Evolutionary conservation across 129 eudicot genomes (phyloP).

Genomic region (Sambucus nigra): DNA sequence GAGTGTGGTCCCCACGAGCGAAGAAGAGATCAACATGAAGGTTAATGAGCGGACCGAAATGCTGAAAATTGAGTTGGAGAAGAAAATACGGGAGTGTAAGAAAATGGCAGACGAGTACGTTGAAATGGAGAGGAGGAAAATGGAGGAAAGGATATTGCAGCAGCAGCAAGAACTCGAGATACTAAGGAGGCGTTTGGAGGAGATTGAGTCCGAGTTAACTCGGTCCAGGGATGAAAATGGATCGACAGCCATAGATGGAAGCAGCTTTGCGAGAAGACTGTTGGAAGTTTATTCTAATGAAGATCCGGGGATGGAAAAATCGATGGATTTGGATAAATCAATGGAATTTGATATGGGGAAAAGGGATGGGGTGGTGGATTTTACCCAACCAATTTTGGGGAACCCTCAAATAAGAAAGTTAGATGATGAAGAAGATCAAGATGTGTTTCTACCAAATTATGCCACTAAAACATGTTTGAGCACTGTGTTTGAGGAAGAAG

Average conservation of each 20-base stretch:
- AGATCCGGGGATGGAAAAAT: conserved; percentile 89
- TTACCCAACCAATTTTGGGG: conserved; percentile 1
- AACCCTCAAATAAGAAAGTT: conserved; percentile 17
- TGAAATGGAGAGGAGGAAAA: conserved; percentile 69
- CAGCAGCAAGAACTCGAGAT: conserved; percentile 68
- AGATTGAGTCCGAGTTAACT: conserved; percentile 53
- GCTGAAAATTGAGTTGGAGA: conserved; percentile 59
- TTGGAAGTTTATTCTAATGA: conserved; percentile 48
- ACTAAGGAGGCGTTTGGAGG: conserved; percentile 68
- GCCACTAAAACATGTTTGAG: conserved; percentile 48
- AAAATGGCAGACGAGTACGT: conserved; percentile 64
- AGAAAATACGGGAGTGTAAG: conserved; percentile 66
- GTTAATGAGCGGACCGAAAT: conserved; percentile 51
- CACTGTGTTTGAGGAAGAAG: conserved; percentile 90
- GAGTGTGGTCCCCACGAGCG: conserved; percentile 19
- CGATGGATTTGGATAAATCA: conserved; percentile 89
- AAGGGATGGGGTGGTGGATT: conserved; percentile 15
- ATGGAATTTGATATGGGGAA: conserved; percentile 59
- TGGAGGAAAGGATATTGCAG: conserved; percentile 59
- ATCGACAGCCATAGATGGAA: conserved; percentile 34
- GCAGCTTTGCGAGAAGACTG: conserved; percentile 47
- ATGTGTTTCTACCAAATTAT: conserved; percentile 18
- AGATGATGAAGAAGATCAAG: conserved; percentile 17
- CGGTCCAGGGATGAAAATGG: conserved; percentile 30
- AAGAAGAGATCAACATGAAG: conserved; percentile 62